Evolutionary conservation across 352 stramenopile species (phyloP).

Genomic region (Phytophthora pinifolia): DNA sequence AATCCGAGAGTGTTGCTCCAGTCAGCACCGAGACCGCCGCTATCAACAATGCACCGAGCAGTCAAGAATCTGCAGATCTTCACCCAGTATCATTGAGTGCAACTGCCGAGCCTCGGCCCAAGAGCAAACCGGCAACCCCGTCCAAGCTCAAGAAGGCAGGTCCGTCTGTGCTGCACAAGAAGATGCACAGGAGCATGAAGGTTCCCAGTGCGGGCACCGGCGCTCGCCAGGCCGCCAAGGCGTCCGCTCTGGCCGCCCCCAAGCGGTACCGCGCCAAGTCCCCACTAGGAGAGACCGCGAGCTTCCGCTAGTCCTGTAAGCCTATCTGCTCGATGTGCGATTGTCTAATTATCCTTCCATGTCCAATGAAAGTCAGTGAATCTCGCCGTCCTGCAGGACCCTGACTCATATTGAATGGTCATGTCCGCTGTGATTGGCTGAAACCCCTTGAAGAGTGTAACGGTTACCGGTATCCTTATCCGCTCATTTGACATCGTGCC

Average conservation of each 20-base stretch:
- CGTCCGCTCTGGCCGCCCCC: constrained; percentile 26
- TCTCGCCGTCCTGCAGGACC: not conserved
- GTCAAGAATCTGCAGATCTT: constrained; percentile 14
- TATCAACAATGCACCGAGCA: constrained; percentile 4
- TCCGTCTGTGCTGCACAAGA: constrained; percentile 13
- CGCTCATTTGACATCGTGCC: constrained; percentile 21
- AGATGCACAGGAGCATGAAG: constrained; percentile 29
- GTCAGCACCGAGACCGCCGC: constrained; percentile 2
- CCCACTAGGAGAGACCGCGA: constrained; percentile 30
- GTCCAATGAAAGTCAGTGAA: constrained; percentile 3
- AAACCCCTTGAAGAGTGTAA: constrained; percentile 33
- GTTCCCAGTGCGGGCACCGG: constrained; percentile 9
- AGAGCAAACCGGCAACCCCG: not conserved
- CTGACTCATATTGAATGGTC: constrained; percentile 20
- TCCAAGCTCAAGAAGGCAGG: constrained; percentile 12
- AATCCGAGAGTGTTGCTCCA: constrained; percentile 5
- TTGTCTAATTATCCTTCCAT: constrained; percentile 20
- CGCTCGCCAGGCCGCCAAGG: constrained; percentile 25
- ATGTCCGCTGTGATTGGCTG: constrained; percentile 19
- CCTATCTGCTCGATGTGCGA: constrained; percentile 17
- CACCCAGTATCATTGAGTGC: constrained; percentile 1
- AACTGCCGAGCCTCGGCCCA: no score
- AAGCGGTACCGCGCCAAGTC: constrained; percentile 40
- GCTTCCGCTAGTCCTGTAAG: constrained; percentile 37
- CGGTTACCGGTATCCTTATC: constrained; percentile 6